Percentiles rank a stretch among this genome's conserved stretches.
These are phyloP conservation scores for Cordyceps tenuipes DNA, from an alignment of 2,329 filamentous ascomycete species.

Conservation along the genomic window DNA sequence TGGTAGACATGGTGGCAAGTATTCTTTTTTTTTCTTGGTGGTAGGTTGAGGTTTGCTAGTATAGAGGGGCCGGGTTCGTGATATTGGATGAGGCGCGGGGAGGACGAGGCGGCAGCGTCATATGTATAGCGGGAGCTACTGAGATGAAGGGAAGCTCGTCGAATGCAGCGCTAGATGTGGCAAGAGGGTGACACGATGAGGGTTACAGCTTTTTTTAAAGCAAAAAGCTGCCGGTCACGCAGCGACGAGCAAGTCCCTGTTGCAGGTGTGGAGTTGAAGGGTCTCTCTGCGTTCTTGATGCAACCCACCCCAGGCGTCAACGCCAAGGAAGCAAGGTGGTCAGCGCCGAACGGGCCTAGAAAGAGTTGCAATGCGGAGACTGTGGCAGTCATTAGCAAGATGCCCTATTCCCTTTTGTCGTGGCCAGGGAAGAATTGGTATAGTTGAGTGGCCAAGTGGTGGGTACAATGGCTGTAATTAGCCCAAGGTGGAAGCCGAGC, in stretches of 20 bases:
- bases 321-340: neutral
- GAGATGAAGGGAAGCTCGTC: neutral
- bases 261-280: slow-evolving; percentile 5
- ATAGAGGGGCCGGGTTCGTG: neutral
- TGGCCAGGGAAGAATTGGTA: neutral
- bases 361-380: neutral
- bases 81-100: neutral
- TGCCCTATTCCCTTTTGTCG: neutral
- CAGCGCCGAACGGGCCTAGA: neutral
- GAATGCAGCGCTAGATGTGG: neutral
- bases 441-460: neutral
- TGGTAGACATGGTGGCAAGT: slow-evolving; percentile 4
- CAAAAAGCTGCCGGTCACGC: slow-evolving; percentile 3
- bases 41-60: neutral
- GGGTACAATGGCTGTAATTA: neutral
- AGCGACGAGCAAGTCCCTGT: neutral
- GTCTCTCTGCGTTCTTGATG: slow-evolving; percentile 4
- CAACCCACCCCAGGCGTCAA: neutral
- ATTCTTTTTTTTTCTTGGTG: neutral
- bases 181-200: slow-evolving; percentile 6
- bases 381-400: neutral
- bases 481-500: neutral
- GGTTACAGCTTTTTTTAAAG: slow-evolving; percentile 10
- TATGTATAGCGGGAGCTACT: neutral
- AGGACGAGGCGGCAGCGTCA: neutral